Evolutionary conservation across 2,329 filamentous ascomycete species (phyloP).

Genomic region (Ceratocystis variospora): DNA sequence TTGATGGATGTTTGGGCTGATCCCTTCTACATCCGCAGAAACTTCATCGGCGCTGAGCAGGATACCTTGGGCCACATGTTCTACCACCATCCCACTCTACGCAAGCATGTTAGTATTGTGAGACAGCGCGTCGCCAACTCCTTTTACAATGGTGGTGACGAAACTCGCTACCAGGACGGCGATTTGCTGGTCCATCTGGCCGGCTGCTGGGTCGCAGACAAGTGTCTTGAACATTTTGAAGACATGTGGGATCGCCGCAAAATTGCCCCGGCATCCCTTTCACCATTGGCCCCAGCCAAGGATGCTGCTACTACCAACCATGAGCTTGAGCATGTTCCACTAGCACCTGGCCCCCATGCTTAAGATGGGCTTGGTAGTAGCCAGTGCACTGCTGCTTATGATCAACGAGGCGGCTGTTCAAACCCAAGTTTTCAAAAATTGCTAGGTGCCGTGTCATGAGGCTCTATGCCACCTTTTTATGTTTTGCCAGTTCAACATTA

Average conservation of each 20-base stretch:
- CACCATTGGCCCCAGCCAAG: neutral
- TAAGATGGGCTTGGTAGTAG: neutral
- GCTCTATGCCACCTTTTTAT: no score
- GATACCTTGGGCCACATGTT: slow-evolving; percentile 17
- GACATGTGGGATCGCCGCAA: slow-evolving; percentile 19
- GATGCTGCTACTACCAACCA: neutral
- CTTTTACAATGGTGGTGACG: slow-evolving; percentile 17
- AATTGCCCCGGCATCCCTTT: neutral
- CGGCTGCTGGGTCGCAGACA: slow-evolving; percentile 17
- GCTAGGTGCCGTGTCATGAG: no score
- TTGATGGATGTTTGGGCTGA: slow-evolving; percentile 19
- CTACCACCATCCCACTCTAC: slow-evolving; percentile 17
- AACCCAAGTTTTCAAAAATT: no score
- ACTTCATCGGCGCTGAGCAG: slow-evolving; percentile 17
- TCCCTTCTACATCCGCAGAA: slow-evolving; percentile 18
- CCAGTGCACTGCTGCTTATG: no score
- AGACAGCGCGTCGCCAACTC: slow-evolving; percentile 17
- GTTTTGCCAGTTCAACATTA: no score
- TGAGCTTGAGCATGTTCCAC: neutral
- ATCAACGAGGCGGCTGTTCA: no score
- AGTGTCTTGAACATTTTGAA: slow-evolving; percentile 16
- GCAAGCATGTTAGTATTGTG: slow-evolving; percentile 18
- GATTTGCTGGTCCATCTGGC: slow-evolving; percentile 18
- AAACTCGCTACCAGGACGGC: slow-evolving; percentile 14
- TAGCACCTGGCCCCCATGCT: neutral